Base-by-base conservation (phyloP, 2,329 filamentous ascomycete genomes). In the Botrytis porri region DNA sequence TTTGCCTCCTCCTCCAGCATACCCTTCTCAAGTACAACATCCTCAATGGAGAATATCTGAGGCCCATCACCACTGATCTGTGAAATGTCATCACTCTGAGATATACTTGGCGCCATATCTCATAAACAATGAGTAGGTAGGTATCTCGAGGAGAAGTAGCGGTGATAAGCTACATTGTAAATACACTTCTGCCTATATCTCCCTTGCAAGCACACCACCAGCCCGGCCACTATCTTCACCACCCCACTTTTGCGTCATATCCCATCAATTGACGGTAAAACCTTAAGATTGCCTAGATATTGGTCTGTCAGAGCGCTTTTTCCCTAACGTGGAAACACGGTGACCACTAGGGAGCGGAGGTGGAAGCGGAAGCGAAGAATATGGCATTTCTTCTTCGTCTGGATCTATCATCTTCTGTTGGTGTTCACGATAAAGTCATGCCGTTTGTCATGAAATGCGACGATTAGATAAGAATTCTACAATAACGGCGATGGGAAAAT, bases 21-120 rank as follows among this genome's bases (percentile, higher is more conserved):
- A 35, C 67, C 39, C 51, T 67, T 67, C 20, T 67, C 65, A 22
- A 39, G 65, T 20, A 65, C 61, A 20, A 16, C 69, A 57, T 66
- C 48, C 14, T 57, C 69, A 32, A 65, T 41, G 16, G 69, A n/a
- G 22, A 57, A n/a, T 20, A 29, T 66, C 35, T 32, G 43, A 9
- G 29, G 69, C 16, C 32, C 60, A 39, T 45, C 43, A n/a, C 20
- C 61, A 43, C 41, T 32, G 2, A 29, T 57, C 29, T 54, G 61
- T 45, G 59, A 65, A 22, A 29, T 39, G 32, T 29, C 1, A 54
- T 57, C 59, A 63, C 59, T 63, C 16, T 22, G 69, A 61, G 59
- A 70, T 37, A 20, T 32, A 57, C 69, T 65, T 71, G 6, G 25
- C 20, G 60, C 60, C 45, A 65, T 65, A 41, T 37, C 35, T 54